phyloP scores from a whole-genome alignment of 805 yeast species.

The Jamesozyma hellenica region DNA sequence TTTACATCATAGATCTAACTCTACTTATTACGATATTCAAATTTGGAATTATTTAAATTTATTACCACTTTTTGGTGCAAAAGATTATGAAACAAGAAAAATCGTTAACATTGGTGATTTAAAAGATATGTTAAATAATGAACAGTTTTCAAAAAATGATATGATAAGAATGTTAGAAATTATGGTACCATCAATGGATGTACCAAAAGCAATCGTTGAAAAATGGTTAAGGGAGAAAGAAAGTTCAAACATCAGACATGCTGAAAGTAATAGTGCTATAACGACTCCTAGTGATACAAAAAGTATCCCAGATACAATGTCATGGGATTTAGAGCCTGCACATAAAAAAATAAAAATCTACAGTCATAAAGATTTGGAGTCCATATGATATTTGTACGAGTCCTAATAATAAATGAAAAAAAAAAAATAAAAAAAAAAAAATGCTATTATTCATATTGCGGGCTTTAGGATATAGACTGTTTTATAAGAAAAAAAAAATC shows the following conservation, averaged over 20 bases:
- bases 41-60: constrained; percentile 46
- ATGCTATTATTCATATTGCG: too few relatives aligned
- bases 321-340: constrained; percentile 1
- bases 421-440: not conserved
- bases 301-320: not conserved
- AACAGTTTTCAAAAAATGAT: constrained; percentile 33
- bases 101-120: constrained; percentile 42
- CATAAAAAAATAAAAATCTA: not conserved
- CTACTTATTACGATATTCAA: constrained; percentile 48
- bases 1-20: constrained; percentile 44
- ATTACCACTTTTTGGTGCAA: constrained; percentile 47
- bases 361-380: not conserved
- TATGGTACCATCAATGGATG: constrained; percentile 50
- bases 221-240: constrained; percentile 20
- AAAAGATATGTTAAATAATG: constrained; percentile 32
- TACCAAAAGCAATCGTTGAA: constrained; percentile 33
- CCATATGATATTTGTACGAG: too few relatives aligned
- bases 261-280: not conserved
- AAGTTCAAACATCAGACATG: constrained; percentile 6
- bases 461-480: too few relatives aligned
- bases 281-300: not conserved
- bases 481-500: too few relatives aligned
- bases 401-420: not conserved
- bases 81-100: constrained; percentile 34
- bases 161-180: constrained; percentile 48